These are phyloP conservation scores for Malassezia psittaci DNA, from an alignment of 1,284 basidiomycete genomes.

Conservation along the genomic window DNA sequence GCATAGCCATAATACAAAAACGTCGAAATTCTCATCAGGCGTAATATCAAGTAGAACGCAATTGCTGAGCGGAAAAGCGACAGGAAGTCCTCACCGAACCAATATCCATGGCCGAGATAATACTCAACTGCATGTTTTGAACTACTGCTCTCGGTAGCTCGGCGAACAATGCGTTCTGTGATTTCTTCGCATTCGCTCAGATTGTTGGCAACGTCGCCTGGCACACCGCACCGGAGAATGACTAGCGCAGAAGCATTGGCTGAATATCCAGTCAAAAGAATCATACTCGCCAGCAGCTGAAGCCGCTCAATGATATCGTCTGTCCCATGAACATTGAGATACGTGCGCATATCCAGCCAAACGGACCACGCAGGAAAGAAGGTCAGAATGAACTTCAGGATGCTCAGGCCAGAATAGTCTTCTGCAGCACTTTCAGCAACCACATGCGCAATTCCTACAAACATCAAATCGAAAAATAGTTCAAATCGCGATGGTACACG, in stretches of 20 bases:
- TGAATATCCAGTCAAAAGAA: conserved; percentile 41
- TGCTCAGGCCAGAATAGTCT: conserved; percentile 27
- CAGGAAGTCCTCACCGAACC: conserved; percentile 29
- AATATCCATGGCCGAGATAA: conserved; percentile 21
- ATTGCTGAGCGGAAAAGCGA: conserved; percentile 26
- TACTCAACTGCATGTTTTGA: neutral
- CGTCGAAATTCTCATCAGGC: conserved; percentile 25
- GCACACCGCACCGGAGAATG: conserved; percentile 7
- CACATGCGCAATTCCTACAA: conserved; percentile 37
- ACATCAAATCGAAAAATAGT: conserved; percentile 46
- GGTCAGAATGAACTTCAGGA: conserved; percentile 41
- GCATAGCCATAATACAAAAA: conserved; percentile 34
- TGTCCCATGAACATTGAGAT: conserved; percentile 41
- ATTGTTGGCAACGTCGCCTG: neutral
- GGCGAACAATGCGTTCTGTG: neutral
- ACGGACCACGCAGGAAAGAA: conserved; percentile 41
- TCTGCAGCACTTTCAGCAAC: conserved; percentile 30
- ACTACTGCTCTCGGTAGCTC: neutral
- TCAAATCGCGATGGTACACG: conserved; percentile 42
- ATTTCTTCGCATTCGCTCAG: neutral
- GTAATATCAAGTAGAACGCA: conserved; percentile 39
- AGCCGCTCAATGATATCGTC: conserved; percentile 43
- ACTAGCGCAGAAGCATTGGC: conserved; percentile 35
- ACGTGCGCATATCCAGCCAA: conserved; percentile 39
- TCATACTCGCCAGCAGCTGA: conserved; percentile 40